Conservation (phyloP, 306 rosid species). For the Casuarina cunninghamiana region DNA sequence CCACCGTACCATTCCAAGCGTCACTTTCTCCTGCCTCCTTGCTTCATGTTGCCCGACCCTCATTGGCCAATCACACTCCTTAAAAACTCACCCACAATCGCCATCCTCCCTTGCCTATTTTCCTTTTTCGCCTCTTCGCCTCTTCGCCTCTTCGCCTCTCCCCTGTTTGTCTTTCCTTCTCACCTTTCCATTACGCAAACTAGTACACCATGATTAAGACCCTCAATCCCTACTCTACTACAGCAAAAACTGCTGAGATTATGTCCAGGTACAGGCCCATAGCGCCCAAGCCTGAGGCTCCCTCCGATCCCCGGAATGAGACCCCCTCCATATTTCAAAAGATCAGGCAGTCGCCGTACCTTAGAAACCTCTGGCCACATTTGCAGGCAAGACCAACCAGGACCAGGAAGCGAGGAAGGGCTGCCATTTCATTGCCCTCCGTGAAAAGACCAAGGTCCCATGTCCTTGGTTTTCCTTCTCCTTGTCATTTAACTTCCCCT, state of each 20-base stretch:
- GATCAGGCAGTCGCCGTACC: conserved; percentile 74
- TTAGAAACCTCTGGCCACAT: conserved; percentile 79
- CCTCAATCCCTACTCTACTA: conserved; percentile 52
- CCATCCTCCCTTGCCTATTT: not conserved
- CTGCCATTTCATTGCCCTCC: conserved; percentile 47
- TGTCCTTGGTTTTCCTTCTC: conserved; percentile 45
- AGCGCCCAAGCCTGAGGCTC: conserved; percentile 85
- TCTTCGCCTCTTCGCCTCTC: not conserved
- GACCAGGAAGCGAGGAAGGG: conserved; percentile 71
- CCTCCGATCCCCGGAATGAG: conserved; percentile 35
- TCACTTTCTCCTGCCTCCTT: conserved; percentile 45
- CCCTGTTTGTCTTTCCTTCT: not conserved
- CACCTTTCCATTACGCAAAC: too few species aligned
- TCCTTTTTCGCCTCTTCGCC: not conserved
- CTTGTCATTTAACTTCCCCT: conserved; percentile 45
- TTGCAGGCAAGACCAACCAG: conserved; percentile 90
- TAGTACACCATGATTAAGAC: conserved; percentile 70
- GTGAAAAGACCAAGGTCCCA: conserved; percentile 57
- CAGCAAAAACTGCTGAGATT: conserved; percentile 82
- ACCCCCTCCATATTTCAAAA: conserved; percentile 50
- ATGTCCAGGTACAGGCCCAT: conserved; percentile 92
- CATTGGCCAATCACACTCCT: conserved; percentile 37
- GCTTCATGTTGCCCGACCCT: conserved; percentile 59
- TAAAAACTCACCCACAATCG: conserved; percentile 1
- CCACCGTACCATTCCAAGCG: conserved; percentile 65